These are phyloP conservation scores for Suillus cothurnatus DNA, from an alignment of 768 basidiomycete genomes.

Conservation along the genomic window DNA sequence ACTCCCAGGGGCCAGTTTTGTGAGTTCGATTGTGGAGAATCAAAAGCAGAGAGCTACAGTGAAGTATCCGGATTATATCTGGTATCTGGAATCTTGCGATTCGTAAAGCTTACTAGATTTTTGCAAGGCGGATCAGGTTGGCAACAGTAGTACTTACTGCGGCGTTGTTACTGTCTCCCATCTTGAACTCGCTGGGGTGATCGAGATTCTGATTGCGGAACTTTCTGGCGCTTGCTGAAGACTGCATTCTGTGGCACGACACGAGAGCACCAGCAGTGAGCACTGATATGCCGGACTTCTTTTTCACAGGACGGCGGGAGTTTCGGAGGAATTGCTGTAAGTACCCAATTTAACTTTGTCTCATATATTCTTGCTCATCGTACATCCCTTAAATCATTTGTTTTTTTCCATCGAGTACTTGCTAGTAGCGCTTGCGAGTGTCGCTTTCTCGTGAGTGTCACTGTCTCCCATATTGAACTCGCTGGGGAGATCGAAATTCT, in stretches of 20 bases:
- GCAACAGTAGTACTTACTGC: slow-evolving; percentile 42
- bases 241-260: slow-evolving; percentile 67
- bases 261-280: slow-evolving; percentile 25
- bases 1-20: slow-evolving; percentile 38
- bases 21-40: slow-evolving; percentile 63
- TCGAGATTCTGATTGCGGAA: slow-evolving; percentile 21
- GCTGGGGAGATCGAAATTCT: slow-evolving; percentile 37
- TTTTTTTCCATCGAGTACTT: too few species aligned
- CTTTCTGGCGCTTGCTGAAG: neutral
- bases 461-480: slow-evolving; percentile 38
- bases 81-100: slow-evolving; percentile 65
- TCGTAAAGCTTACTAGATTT: slow-evolving; percentile 64
- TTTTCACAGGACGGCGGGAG: too few species aligned
- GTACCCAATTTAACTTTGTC: too few species aligned
- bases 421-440: too few species aligned
- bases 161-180: slow-evolving; percentile 48
- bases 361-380: too few species aligned
- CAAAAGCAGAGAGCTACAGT: too few species aligned
- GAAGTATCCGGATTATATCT: too few species aligned
- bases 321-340: too few species aligned
- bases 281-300: neutral
- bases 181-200: slow-evolving; percentile 36
- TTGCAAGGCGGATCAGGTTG: slow-evolving; percentile 76
- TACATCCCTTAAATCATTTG: too few species aligned
- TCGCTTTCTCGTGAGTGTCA: too few species aligned